Base-by-base conservation (phyloP, 108 stramenopile species). In the Chaetoceros tenuissimus region DNA sequence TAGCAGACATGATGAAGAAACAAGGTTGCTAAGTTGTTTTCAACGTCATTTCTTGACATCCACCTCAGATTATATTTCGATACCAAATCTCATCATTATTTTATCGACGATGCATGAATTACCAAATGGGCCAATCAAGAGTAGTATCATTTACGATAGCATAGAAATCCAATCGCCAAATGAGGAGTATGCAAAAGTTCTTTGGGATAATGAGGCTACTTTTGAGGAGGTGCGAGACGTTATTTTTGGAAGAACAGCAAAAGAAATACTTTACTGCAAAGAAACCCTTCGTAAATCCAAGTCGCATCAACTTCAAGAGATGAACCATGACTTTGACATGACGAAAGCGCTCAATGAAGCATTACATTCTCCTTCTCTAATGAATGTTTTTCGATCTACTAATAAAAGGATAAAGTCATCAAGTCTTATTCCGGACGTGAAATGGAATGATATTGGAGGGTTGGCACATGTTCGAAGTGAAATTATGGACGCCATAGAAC, bases 401-500 rank as follows among this genome's bases (percentile, higher is more conserved):
- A 63, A 22, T 53, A 58, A 59, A 48, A 59, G 24, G 72, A 68
- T 48, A 3, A 29, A 55, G 8, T 64, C 75, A 3, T 65, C 72
- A 1, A 46, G 68, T 18, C 60, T 71, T 7, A 70, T 94, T 20
- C 84, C 92, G 0, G 68, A 86, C 40, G 82, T 90, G 48, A 69
- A 70, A 44, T 94, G 92, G 92, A 84, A 92, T 20, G 99, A 99
- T 63, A 85, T 99, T 13, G 99, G 97, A 1, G 99, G 99, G 31
- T 66, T 98, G 60, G 82, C 78, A 27, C 69, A 92, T 49, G 96
- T 97, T 13, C 89, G 97, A 50, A 57, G 77, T n/a, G 97, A 97
- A 75, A 95, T 99, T 51, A 78, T 89, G 81, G 99, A 99, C 60
- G 87, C 95, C 17, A 94, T 99, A n/a, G 95, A 98, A 68, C 71